Base-by-base conservation (phyloP, 768 basidiomycete species). In the Suillus plorans region DNA sequence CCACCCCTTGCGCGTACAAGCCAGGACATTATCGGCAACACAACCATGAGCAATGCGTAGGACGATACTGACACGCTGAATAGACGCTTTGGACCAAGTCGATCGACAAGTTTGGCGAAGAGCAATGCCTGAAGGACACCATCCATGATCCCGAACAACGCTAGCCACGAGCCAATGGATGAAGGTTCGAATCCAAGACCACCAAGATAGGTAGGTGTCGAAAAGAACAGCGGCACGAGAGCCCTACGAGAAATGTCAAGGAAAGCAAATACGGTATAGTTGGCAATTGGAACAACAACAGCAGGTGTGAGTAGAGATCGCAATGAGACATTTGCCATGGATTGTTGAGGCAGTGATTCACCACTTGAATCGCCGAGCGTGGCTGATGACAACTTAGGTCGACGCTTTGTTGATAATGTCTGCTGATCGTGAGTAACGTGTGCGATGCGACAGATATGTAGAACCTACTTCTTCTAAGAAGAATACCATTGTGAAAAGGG, bases 11-110 rank as follows among this genome's bases (percentile, higher is more conserved):
- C 45, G 16, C 70, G 72, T 14, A 81, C 81, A 28, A 80, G 60
- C 8, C 78, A 64, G 65, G 77, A 84, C 67, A 82, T 81, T 22
- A 82, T 58, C 1, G 85, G 85, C 69, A 85, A 83, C 39, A 80
- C 63, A 36, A 77, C 68, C 59, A 80, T 71, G 75, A 81, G 66
- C 0, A 79, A 79, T 36, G 80, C 72, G 62, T 79, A 82, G 6
- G 74, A 74, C 4, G 75, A 63, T 62, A 84, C 69, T 13, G 80
- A 78, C 31, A 66, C 55, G 42, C 80, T 73, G 62, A 85, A 82
- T 14, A 84, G 63, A 8, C 63, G 71, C 64, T 79, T 79, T 16
- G 78, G 79, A 2, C 85, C 85, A n/a, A 81, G 67, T 44, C 71
- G 63, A 4, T 76, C 72, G 28, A 85, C 76, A 12, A 82, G 63